phyloP scores from a whole-genome alignment of 2,329 filamentous ascomycete species.

The Cladosporium cucumerinum region DNA sequence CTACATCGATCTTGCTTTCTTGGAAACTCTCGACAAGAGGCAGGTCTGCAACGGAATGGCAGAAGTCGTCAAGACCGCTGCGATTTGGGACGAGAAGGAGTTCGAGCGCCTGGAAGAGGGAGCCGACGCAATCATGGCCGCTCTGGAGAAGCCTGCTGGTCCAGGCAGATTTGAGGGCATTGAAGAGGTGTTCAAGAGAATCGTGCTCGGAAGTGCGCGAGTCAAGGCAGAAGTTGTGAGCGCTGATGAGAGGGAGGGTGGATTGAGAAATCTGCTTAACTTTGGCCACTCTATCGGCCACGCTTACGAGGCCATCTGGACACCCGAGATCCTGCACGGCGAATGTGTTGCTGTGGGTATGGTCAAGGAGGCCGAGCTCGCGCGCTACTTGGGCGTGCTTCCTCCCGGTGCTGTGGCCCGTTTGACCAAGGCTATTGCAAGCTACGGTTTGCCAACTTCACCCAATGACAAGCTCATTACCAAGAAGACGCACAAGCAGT shows the following conservation, averaged over 20 bases:
- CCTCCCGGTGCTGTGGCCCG: slow-evolving; percentile 84
- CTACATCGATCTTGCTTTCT: slow-evolving; percentile 88
- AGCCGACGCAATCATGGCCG: slow-evolving; percentile 69
- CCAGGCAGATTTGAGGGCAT: slow-evolving; percentile 67
- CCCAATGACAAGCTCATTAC: slow-evolving; percentile 78
- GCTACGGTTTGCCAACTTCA: slow-evolving; percentile 84
- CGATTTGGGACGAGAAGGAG: slow-evolving; percentile 88
- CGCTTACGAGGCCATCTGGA: slow-evolving; percentile 91
- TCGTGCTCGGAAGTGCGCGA: slow-evolving; percentile 84
- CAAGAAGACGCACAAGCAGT: slow-evolving; percentile 81
- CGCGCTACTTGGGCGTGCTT: slow-evolving; percentile 81
- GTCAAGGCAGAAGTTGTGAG: slow-evolving; percentile 95
- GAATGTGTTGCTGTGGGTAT: slow-evolving; percentile 97
- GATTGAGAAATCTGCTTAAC: slow-evolving; percentile 89
- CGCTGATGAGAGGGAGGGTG: slow-evolving; percentile 88
- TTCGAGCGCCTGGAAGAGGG: slow-evolving; percentile 82
- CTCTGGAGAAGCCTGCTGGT: slow-evolving; percentile 60
- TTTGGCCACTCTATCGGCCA: slow-evolving; percentile 98
- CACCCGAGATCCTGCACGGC: slow-evolving; percentile 91
- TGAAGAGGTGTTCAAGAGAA: slow-evolving; percentile 46
- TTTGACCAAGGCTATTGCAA: slow-evolving; percentile 88
- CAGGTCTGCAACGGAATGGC: slow-evolving; percentile 99
- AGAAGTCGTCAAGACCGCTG: slow-evolving; percentile 81
- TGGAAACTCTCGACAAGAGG: slow-evolving; percentile 80
- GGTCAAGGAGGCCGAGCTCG: slow-evolving; percentile 95